phyloP scores from a whole-genome alignment of 371 early-diverging fungal genomes.

The Smittium culicis region DNA sequence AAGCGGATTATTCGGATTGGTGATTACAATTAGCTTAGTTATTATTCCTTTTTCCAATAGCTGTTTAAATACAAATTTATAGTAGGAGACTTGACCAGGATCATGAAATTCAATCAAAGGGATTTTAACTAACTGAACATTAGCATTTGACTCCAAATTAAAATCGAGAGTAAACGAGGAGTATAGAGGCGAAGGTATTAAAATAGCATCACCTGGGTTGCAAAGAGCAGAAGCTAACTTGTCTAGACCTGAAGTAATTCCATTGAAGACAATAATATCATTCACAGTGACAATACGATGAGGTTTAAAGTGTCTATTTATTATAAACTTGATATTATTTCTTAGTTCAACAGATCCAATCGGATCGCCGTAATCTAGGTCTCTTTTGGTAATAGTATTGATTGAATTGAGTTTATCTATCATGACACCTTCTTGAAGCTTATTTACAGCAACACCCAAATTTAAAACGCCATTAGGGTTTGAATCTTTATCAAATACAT shows the following conservation, averaged over 20 bases:
- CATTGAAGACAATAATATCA: conserved; percentile 45
- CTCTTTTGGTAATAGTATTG: conserved; percentile 4
- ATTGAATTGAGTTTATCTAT: conserved; percentile 5
- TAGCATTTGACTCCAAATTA: conserved; percentile 35
- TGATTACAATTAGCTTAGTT: conserved; percentile 40
- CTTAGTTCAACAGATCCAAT: conserved; percentile 42
- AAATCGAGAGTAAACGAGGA: conserved; percentile 55
- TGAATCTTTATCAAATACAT: neutral
- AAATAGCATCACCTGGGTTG: conserved; percentile 54
- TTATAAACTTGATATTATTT: conserved; percentile 30
- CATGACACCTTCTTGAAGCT: conserved; percentile 1
- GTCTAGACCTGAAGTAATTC: conserved; percentile 50
- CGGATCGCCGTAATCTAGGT: conserved; percentile 27
- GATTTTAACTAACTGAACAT: conserved; percentile 33
- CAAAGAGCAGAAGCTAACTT: conserved; percentile 43
- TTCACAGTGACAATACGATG: conserved; percentile 27
- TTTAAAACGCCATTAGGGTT: conserved; percentile 5
- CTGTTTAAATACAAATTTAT: conserved; percentile 32
- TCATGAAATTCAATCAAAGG: conserved; percentile 24
- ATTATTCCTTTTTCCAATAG: conserved; percentile 21
- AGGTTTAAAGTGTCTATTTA: conserved; percentile 47
- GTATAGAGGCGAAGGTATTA: conserved; percentile 59
- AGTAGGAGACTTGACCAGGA: conserved; percentile 27
- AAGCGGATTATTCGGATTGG: conserved; percentile 54
- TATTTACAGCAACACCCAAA: conserved; percentile 9